phyloP scores from a whole-genome alignment of 1,284 basidiomycete species.

The Papiliotrema fonsecae region DNA sequence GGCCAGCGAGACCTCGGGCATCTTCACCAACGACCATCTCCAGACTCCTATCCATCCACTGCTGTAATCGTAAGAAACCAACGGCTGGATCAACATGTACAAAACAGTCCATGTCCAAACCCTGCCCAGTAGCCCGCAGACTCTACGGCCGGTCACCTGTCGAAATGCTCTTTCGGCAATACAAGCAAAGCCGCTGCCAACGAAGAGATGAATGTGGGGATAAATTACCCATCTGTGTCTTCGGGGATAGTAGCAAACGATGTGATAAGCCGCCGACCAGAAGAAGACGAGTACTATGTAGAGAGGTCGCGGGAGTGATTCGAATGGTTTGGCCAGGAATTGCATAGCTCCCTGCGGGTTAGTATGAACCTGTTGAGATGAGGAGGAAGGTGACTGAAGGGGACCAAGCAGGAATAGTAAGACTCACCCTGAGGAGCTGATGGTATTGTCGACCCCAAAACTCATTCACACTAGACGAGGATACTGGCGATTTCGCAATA shows the following conservation, averaged over 20 bases:
- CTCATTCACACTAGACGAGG: neutral
- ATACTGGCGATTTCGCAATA: neutral
- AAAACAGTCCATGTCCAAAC: constrained; percentile 4
- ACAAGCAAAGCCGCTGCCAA: neutral
- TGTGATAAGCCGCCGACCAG: constrained; percentile 2
- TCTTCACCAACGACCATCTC: neutral
- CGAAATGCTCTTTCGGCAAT: constrained; percentile 3
- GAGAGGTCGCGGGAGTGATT: neutral
- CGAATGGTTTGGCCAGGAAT: neutral
- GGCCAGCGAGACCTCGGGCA: neutral
- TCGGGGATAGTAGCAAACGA: constrained; percentile 1
- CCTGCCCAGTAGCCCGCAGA: constrained; percentile 1
- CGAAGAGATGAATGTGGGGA: constrained; percentile 5
- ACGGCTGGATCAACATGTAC: neutral
- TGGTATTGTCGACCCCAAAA: neutral
- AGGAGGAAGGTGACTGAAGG: no score
- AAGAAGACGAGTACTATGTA: constrained; percentile 3
- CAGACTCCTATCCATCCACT: constrained; percentile 3
- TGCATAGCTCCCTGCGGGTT: no score
- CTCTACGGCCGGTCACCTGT: constrained; percentile 1
- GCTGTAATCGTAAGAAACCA: constrained; percentile 1
- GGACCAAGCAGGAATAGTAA: no score
- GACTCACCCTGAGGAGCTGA: neutral
- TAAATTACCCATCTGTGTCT: neutral
- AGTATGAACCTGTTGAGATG: no score